Conservation (phyloP, 2,329 filamentous ascomycete species). For the Aspergillus amoenus region DNA sequence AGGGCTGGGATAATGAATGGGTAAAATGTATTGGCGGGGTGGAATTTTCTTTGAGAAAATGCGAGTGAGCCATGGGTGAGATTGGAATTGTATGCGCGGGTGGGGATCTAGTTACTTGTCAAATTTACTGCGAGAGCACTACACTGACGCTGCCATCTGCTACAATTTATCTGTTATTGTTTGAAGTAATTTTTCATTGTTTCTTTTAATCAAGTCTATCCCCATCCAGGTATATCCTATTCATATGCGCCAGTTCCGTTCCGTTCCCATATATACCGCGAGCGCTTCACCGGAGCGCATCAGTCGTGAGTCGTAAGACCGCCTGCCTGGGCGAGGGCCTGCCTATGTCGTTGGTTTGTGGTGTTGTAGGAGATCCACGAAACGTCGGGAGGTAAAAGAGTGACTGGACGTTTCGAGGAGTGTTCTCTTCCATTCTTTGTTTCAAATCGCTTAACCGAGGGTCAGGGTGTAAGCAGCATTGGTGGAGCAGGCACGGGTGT, state of each 20-base stretch:
- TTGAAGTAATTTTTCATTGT: background rate
- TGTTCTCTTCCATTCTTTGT: background rate
- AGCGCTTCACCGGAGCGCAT: conserved; percentile 1
- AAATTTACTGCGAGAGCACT: too few species aligned
- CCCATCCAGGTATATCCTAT: conserved; percentile 3
- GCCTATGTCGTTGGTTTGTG: background rate
- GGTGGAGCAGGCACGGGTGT: conserved; percentile 26
- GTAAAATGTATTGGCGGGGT: too few species aligned
- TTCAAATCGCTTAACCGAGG: conserved; percentile 19
- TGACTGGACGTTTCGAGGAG: background rate
- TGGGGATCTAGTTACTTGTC: too few species aligned
- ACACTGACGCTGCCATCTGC: too few species aligned
- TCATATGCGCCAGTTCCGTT: conserved; percentile 3
- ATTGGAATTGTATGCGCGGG: too few species aligned
- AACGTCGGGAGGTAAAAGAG: conserved; percentile 1
- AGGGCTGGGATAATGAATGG: too few species aligned
- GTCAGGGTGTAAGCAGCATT: conserved; percentile 39
- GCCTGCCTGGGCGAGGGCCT: conserved; percentile 9
- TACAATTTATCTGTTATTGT: background rate
- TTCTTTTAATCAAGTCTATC: background rate
- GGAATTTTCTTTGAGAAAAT: too few species aligned
- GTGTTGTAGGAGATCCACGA: background rate
- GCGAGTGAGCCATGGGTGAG: too few species aligned
- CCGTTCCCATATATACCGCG: conserved; percentile 4
- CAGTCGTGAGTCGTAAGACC: conserved; percentile 7